Evolutionary conservation across 2,329 filamentous ascomycete species (phyloP).

Genomic region (Drechslerella dactyloides): DNA sequence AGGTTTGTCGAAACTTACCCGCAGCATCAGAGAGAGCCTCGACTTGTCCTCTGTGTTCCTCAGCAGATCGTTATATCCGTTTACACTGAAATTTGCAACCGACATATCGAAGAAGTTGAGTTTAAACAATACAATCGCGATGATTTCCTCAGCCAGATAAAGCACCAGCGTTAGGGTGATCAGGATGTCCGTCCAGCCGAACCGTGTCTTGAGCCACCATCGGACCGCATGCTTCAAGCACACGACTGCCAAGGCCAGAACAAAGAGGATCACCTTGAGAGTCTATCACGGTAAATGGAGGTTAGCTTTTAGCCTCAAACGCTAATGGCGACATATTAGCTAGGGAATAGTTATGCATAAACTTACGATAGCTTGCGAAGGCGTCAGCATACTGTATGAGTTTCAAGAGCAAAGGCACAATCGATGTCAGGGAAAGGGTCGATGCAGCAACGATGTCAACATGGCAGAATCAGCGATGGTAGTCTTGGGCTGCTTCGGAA

Average conservation of each 20-base stretch:
- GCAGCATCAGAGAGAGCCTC: slow-evolving; percentile 30
- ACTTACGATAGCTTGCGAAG: slow-evolving; percentile 47
- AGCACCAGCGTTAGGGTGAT: slow-evolving; percentile 25
- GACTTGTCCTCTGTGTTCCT: slow-evolving; percentile 24
- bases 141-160: slow-evolving; percentile 35
- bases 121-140: slow-evolving; percentile 32
- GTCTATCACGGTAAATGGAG: slow-evolving; percentile 12
- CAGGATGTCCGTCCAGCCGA: slow-evolving; percentile 43
- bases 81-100: slow-evolving; percentile 43
- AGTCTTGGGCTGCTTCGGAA: slow-evolving; percentile 16
- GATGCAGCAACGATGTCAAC: slow-evolving; percentile 14
- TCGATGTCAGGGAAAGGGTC: slow-evolving; percentile 25
- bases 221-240: slow-evolving; percentile 37
- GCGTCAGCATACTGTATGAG: slow-evolving; percentile 22
- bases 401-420: not conserved
- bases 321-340: not conserved
- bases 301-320: not conserved
- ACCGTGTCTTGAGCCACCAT: slow-evolving; percentile 47
- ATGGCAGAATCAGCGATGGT: slow-evolving; percentile 27
- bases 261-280: slow-evolving; percentile 39
- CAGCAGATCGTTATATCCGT: slow-evolving; percentile 30
- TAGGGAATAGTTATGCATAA: not conserved
- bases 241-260: slow-evolving; percentile 24
- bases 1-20: slow-evolving; percentile 13
- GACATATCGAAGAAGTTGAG: slow-evolving; percentile 43